A percentile compares a stretch with the other conserved stretches of the same genome.
Conservation (phyloP, 495 filamentous ascomycete species). For the Neurospora terricola region DNA sequence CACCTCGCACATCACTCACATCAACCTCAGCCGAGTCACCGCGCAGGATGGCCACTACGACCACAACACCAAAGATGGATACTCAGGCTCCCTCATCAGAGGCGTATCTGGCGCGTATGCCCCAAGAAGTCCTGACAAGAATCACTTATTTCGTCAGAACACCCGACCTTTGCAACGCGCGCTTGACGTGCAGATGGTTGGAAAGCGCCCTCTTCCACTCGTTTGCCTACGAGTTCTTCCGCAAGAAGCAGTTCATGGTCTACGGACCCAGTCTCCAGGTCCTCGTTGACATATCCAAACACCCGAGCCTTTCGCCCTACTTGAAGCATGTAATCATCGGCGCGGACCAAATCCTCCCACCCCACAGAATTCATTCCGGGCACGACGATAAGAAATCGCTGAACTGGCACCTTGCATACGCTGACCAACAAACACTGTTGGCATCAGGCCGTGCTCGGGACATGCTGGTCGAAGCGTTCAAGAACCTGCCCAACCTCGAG, state of each 20-base stretch:
- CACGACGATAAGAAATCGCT: not conserved
- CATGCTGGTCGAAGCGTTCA: conserved; percentile 41
- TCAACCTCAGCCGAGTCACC: not conserved
- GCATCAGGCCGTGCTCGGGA: conserved; percentile 29
- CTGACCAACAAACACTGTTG: conserved; percentile 25
- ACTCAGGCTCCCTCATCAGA: not conserved
- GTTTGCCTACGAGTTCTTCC: conserved; percentile 46
- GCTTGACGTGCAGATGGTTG: conserved; percentile 34
- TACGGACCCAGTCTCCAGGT: conserved; percentile 35
- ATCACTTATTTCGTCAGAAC: conserved; percentile 35
- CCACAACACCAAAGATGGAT: not conserved
- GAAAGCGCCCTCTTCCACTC: conserved; percentile 31
- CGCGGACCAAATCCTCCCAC: conserved; percentile 18
- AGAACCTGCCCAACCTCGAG: conserved; percentile 35
- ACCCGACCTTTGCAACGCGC: conserved; percentile 33
- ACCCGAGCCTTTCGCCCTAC: conserved; percentile 26
- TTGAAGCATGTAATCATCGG: conserved; percentile 41
- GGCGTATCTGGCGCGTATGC: conserved; percentile 17
- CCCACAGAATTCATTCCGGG: not conserved
- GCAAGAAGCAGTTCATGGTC: conserved; percentile 46
- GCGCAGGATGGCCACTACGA: not conserved
- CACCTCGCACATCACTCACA: not conserved
- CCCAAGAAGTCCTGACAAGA: conserved; percentile 30
- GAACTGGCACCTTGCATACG: not conserved
- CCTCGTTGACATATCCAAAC: conserved; percentile 43